These are phyloP conservation scores for Termitomyces sp. DNA, from an alignment of 768 basidiomycete species.

Conservation along the genomic window DNA sequence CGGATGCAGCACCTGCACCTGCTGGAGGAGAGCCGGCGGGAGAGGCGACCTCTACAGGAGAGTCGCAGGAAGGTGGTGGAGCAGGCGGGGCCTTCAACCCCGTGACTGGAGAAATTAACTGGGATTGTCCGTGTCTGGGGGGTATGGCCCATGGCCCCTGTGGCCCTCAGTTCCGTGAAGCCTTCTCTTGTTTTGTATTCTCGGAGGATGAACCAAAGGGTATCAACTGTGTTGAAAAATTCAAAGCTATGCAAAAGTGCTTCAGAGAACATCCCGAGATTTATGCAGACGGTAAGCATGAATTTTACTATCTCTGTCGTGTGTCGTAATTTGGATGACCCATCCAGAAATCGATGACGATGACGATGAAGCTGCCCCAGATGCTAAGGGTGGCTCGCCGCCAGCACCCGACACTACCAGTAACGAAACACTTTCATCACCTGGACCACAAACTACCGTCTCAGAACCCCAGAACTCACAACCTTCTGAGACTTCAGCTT, in stretches of 20 bases:
- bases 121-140: constrained; percentile 98
- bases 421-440: background rate
- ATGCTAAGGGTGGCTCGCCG: constrained; percentile 8
- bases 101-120: constrained; percentile 98
- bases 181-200: constrained; percentile 95
- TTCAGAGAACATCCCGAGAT: constrained; percentile 94
- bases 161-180: constrained; percentile 86
- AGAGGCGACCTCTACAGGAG: constrained; percentile 1
- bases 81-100: constrained; percentile 77
- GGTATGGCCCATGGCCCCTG: constrained; percentile 99
- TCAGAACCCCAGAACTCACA: background rate
- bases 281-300: constrained; percentile 82
- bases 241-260: constrained; percentile 96
- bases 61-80: constrained; percentile 9
- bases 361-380: constrained; percentile 28
- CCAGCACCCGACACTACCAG: background rate
- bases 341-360: constrained; percentile 63
- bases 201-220: constrained; percentile 97
- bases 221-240: constrained; percentile 95
- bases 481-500: background rate
- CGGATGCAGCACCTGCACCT: background rate
- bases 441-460: background rate
- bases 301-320: constrained; percentile 4
- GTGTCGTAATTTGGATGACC: background rate
- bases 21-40: background rate